Evolutionary conservation across 495 filamentous ascomycete genomes (phyloP), one percentile per base, ranked within the genome.

Genomic region (Aspergillus hancockii): DNA sequence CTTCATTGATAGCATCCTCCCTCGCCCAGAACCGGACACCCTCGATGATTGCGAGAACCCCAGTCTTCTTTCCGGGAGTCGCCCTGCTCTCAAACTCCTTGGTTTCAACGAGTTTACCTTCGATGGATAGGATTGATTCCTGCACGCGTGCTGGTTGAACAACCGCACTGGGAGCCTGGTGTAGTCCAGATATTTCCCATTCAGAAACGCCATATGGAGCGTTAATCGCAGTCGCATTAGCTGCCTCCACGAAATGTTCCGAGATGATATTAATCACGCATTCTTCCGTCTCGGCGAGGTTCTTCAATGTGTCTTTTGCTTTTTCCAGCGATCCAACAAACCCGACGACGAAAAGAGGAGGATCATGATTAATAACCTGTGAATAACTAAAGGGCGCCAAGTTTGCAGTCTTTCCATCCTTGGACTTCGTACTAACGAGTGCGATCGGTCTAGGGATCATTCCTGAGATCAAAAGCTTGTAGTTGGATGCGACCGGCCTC

Each of bases 361-460:
- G 93, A 70, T 97, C 93, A 68, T 95, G 91, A 66, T 87, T 86
- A 63, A 97, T 82, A 10, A 97, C 68, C 58, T 91, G 83, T 60
- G 91, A 88, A 76, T 94, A 97, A 61, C 83, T 88, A 77, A 93
- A 96, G 0, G 92, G 93, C 1, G 93, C 89, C 6, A 98, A 81
- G 72, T 98, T 98, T 4, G 79, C 80, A 60, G 79, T 65, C 71
- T 70, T 72, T 56, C 83, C 86, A 67, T 88, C 85, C 57, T 78
- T 76, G 10, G 77, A 81, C 31, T 75, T 71, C n/a, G 85, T 89
- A 60, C 80, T 82, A 40, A 87, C 71, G 32, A 88, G 84, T 10
- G 84, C 85, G 60, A 89, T 83, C 3, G 93, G 94, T 21, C 93
- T 82, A 0, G 93, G 93, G 22, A 95, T 84, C 63, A 98, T 87